Evolutionary conservation across 495 filamentous ascomycete species (phyloP).

Genomic region (Penicillium maclennaniae): DNA sequence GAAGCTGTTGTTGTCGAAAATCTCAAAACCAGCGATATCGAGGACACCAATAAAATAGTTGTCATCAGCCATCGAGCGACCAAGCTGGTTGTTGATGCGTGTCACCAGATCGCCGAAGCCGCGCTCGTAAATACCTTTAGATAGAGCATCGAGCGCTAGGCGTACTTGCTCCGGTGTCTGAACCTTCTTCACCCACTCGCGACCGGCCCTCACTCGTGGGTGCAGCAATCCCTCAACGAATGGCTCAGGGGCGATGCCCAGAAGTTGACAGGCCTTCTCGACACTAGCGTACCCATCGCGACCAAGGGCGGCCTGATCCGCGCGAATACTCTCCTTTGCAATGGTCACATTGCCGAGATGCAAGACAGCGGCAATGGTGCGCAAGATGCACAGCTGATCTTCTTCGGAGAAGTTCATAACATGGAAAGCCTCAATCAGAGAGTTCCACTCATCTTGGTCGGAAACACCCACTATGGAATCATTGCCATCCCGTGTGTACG

Average conservation of each 20-base stretch:
- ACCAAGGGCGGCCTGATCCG: slow-evolving; percentile 82
- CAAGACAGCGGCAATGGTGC: slow-evolving; percentile 84
- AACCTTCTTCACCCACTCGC: slow-evolving; percentile 97
- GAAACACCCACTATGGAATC: slow-evolving; percentile 88
- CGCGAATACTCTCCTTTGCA: slow-evolving; percentile 80
- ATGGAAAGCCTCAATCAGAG: slow-evolving; percentile 85
- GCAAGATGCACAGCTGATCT: slow-evolving; percentile 78
- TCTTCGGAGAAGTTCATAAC: slow-evolving; percentile 91
- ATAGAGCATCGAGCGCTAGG: slow-evolving; percentile 81
- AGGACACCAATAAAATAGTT: slow-evolving; percentile 95
- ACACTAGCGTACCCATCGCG: slow-evolving; percentile 67
- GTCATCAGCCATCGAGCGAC: slow-evolving; percentile 79
- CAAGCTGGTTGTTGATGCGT: slow-evolving; percentile 88
- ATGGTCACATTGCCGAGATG: slow-evolving; percentile 92
- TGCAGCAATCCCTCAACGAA: slow-evolving; percentile 89
- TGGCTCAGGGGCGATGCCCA: slow-evolving; percentile 77
- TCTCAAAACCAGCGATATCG: slow-evolving; percentile 99
- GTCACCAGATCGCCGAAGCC: slow-evolving; percentile 89
- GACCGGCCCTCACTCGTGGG: slow-evolving; percentile 88
- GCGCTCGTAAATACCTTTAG: slow-evolving; percentile 97
- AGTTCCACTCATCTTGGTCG: slow-evolving; percentile 85
- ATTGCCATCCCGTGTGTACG: slow-evolving; percentile 87
- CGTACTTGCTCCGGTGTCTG: slow-evolving; percentile 96
- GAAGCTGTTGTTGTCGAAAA: slow-evolving; percentile 97
- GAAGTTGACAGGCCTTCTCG: slow-evolving; percentile 72